Conservation (phyloP, 345 rosid species). For the Moricandia arvensis region DNA sequence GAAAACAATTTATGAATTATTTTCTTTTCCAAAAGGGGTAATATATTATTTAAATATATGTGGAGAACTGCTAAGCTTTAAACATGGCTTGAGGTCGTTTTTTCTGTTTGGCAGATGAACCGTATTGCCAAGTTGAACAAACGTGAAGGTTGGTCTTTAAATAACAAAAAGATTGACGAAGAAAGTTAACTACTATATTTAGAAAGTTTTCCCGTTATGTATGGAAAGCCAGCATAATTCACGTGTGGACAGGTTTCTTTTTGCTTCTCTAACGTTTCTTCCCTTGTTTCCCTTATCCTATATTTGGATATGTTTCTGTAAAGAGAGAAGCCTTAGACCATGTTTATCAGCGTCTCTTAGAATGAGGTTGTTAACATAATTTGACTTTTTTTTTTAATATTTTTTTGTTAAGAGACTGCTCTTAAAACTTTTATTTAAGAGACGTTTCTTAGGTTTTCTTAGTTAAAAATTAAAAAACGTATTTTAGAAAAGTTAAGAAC, state of each 20-base stretch:
- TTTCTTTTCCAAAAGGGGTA: slow-evolving; percentile 21
- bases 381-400: too few relatives aligned
- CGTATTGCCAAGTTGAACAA: slow-evolving; percentile 31
- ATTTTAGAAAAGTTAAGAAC: too few relatives aligned
- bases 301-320: slow-evolving; percentile 18
- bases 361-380: too few relatives aligned
- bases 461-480: too few relatives aligned
- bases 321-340: slow-evolving; percentile 5
- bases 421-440: too few relatives aligned
- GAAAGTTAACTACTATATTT: slow-evolving; percentile 19
- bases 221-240: slow-evolving; percentile 28
- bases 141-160: slow-evolving; percentile 25
- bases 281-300: neutral
- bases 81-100: slow-evolving; percentile 29
- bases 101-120: slow-evolving; percentile 24
- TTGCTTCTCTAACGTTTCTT: neutral
- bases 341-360: too few relatives aligned
- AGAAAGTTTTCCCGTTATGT: slow-evolving; percentile 25
- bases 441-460: too few relatives aligned
- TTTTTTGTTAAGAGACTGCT: too few relatives aligned
- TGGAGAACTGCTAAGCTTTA: slow-evolving; percentile 37
- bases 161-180: slow-evolving; percentile 11
- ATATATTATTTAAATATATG: slow-evolving; percentile 1
- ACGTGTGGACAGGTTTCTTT: slow-evolving; percentile 29
- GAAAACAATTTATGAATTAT: neutral